Conservation (phyloP, 2,329 filamentous ascomycete species). For the Cercospora sp. region DNA sequence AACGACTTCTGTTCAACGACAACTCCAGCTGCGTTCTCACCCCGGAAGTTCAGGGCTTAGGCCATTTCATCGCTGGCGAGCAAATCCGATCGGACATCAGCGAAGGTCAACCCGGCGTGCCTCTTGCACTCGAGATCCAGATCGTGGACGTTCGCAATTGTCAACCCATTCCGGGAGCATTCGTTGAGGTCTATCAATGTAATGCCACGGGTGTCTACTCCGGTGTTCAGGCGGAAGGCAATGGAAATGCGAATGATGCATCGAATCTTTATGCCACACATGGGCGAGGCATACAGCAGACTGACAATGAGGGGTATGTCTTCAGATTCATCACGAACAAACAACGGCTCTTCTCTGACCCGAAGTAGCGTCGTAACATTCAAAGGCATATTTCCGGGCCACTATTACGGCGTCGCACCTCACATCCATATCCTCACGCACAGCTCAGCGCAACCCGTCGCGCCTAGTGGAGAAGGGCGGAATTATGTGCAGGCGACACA, state of each 20-base stretch:
- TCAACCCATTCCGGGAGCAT: constrained; percentile 43
- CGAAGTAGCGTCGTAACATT: constrained; percentile 44
- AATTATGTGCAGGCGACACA: constrained; percentile 50
- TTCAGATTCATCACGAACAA: neutral
- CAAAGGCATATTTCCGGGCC: constrained; percentile 46
- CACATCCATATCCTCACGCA: constrained; percentile 41
- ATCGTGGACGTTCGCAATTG: constrained; percentile 47
- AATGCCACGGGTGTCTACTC: constrained; percentile 50
- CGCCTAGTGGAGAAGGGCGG: neutral
- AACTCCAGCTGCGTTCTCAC: constrained; percentile 15
- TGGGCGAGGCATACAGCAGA: constrained; percentile 44
- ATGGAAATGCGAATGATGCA: constrained; percentile 35
- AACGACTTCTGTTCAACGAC: constrained; percentile 4
- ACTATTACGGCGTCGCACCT: constrained; percentile 43
- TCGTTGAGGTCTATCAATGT: constrained; percentile 47
- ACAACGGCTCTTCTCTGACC: neutral
- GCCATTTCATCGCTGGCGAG: constrained; percentile 38
- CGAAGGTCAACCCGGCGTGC: constrained; percentile 46
- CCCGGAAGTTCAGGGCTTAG: constrained; percentile 15
- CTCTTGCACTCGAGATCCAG: constrained; percentile 46
- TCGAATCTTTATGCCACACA: constrained; percentile 41
- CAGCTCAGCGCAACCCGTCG: neutral
- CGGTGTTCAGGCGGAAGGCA: constrained; percentile 36
- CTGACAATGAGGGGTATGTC: constrained; percentile 39
- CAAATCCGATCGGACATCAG: constrained; percentile 43